Percentiles rank a stretch among this genome's conserved stretches.
Conservation (phyloP, 1,284 basidiomycete species). For the Fomitopsis betulina region DNA sequence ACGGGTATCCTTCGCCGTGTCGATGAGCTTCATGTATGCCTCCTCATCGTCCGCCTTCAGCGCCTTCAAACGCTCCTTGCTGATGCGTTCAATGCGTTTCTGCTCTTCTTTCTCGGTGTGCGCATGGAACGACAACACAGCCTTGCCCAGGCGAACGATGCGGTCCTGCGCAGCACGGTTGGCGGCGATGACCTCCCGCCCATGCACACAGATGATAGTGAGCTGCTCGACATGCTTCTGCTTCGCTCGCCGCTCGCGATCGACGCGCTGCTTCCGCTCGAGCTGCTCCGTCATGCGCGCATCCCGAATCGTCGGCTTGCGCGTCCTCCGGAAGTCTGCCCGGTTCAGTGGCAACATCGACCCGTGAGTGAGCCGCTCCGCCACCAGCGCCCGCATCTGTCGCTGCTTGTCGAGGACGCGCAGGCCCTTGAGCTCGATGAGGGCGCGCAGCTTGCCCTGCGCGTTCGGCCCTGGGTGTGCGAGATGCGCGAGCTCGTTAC, state of each 20-base stretch:
- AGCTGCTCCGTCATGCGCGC: slow-evolving; percentile 88
- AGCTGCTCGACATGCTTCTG: slow-evolving; percentile 97
- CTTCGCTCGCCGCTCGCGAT: slow-evolving; percentile 92
- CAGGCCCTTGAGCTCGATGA: slow-evolving; percentile 95
- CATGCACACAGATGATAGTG: slow-evolving; percentile 83
- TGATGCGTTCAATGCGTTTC: slow-evolving; percentile 92
- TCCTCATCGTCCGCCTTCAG: slow-evolving; percentile 99
- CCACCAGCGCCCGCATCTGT: slow-evolving; percentile 79
- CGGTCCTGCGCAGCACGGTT: slow-evolving; percentile 72
- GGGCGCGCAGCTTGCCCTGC: slow-evolving; percentile 81
- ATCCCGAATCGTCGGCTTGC: slow-evolving; percentile 88
- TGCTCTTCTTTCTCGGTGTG: slow-evolving; percentile 98
- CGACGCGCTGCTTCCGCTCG: slow-evolving; percentile 89
- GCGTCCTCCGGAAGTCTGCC: slow-evolving; percentile 83
- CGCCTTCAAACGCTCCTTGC: slow-evolving; percentile 98
- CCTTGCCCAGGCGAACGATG: slow-evolving; percentile 78
- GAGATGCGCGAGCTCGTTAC: slow-evolving; percentile 28
- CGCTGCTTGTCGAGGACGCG: slow-evolving; percentile 90
- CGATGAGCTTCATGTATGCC: slow-evolving; percentile 98
- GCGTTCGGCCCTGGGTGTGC: slow-evolving; percentile 51
- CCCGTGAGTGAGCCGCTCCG: slow-evolving; percentile 86
- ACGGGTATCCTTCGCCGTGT: slow-evolving; percentile 98
- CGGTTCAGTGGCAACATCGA: slow-evolving; percentile 91
- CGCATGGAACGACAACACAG: slow-evolving; percentile 84
- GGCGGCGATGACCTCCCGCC: slow-evolving; percentile 65